Evolutionary conservation across 306 rosid species (phyloP).

Genomic region (Rubus idaeus): DNA sequence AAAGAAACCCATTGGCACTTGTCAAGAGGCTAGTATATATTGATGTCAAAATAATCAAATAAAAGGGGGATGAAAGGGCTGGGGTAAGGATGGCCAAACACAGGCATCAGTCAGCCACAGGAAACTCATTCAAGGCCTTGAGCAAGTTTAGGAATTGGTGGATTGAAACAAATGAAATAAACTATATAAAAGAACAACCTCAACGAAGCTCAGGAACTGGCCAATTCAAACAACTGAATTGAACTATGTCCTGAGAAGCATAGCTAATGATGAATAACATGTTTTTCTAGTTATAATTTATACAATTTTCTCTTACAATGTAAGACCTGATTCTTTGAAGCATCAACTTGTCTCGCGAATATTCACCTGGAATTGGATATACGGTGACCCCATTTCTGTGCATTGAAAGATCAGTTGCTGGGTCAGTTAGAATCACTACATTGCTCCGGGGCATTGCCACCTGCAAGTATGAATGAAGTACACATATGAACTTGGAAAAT

Average conservation of each 20-base stretch:
- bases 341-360: conserved; percentile 94
- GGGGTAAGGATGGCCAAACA: background rate
- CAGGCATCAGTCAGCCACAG: background rate
- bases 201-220: background rate
- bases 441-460: conserved; percentile 71
- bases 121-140: background rate
- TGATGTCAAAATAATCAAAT: background rate
- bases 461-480: conserved; percentile 44
- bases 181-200: background rate
- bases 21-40: background rate
- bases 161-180: background rate
- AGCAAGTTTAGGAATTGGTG: background rate
- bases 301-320: conserved; percentile 78
- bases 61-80: background rate
- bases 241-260: background rate
- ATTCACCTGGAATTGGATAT: conserved; percentile 80
- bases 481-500: conserved; percentile 7
- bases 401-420: conserved; percentile 67
- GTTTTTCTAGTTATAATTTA: conserved; percentile 35
- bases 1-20: background rate
- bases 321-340: conserved; percentile 99
- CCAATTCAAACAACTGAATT: background rate
- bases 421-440: conserved; percentile 71
- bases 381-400: conserved; percentile 59
- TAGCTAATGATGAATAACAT: conserved; percentile 14